A percentile compares a stretch with the other conserved stretches of the same genome.
Evolutionary conservation across 1,284 basidiomycete species (phyloP).

Genomic region (Singerocomus rubriflavus): DNA sequence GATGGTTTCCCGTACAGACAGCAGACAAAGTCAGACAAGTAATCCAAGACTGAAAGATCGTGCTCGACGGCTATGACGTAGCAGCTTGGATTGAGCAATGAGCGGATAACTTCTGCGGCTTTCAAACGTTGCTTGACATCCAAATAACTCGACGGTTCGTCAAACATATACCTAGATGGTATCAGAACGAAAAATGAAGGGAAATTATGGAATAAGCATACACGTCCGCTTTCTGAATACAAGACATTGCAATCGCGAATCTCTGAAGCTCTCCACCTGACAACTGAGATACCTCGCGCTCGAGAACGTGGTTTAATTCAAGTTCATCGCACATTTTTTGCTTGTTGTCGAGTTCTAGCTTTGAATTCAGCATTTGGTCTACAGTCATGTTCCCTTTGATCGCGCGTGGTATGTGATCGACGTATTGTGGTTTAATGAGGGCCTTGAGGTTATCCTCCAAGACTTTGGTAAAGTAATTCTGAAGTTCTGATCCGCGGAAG

Average conservation of each 20-base stretch:
- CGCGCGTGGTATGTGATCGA: slow-evolving; percentile 94
- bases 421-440: slow-evolving; percentile 98
- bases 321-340: slow-evolving; percentile 78
- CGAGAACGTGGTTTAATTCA: slow-evolving; percentile 82
- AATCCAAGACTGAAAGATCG: slow-evolving; percentile 95
- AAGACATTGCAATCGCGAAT: slow-evolving; percentile 93
- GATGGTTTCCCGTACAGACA: slow-evolving; percentile 96
- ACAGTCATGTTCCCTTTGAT: slow-evolving; percentile 91
- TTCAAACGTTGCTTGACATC: slow-evolving; percentile 92
- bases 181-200: slow-evolving; percentile 4
- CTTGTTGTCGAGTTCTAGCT: slow-evolving; percentile 82
- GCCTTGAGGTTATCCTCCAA: slow-evolving; percentile 97
- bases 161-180: slow-evolving; percentile 82
- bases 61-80: slow-evolving; percentile 98
- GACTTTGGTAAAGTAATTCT: slow-evolving; percentile 99
- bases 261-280: slow-evolving; percentile 96
- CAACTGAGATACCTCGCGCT: slow-evolving; percentile 80
- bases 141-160: slow-evolving; percentile 96
- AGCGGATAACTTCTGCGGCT: slow-evolving; percentile 95
- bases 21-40: slow-evolving; percentile 96
- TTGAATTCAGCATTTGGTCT: slow-evolving; percentile 85
- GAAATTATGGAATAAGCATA: slow-evolving; percentile 37
- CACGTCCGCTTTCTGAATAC: slow-evolving; percentile 91
- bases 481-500: slow-evolving; percentile 94
- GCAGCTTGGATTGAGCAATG: slow-evolving; percentile 73